phyloP scores from a whole-genome alignment of 805 yeast genomes.

The Starmerella potacharoeniae region DNA sequence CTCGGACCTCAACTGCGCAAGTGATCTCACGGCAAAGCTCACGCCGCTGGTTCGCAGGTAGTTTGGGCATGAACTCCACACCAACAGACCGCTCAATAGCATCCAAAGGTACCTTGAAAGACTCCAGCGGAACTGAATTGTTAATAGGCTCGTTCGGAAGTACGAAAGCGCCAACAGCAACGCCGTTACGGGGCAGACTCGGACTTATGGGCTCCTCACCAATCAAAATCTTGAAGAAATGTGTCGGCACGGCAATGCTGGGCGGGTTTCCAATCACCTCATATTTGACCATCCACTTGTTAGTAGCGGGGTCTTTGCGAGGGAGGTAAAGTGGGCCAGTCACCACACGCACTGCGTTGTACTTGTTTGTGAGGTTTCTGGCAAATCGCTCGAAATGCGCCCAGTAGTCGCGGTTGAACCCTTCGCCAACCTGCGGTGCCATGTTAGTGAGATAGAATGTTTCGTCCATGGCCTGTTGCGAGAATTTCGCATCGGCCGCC shows the following conservation, averaged over 20 bases:
- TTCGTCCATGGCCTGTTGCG: constrained; percentile 87
- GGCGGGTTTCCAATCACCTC: constrained; percentile 97
- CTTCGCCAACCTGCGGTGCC: constrained; percentile 95
- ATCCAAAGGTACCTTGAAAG: constrained; percentile 79
- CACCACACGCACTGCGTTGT: constrained; percentile 67
- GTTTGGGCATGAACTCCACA: constrained; percentile 59
- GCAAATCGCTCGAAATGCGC: constrained; percentile 89
- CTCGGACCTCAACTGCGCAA: constrained; percentile 62
- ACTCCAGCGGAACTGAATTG: constrained; percentile 56
- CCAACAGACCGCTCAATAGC: constrained; percentile 85
- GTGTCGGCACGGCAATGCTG: constrained; percentile 92
- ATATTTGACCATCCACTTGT: constrained; percentile 71
- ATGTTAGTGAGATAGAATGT: constrained; percentile 84
- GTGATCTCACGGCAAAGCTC: constrained; percentile 68
- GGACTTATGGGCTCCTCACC: constrained; percentile 49
- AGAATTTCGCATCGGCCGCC: constrained; percentile 91
- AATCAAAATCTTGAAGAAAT: constrained; percentile 80
- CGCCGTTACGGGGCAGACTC: constrained; percentile 29
- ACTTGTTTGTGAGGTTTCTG: constrained; percentile 60
- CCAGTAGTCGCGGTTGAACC: constrained; percentile 97
- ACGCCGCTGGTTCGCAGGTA: constrained; percentile 45
- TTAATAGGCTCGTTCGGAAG: constrained; percentile 75
- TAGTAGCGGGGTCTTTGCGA: constrained; percentile 55
- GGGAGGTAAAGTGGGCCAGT: constrained; percentile 94
- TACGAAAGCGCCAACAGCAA: constrained; percentile 86